Conservation (phyloP, 2,329 filamentous ascomycete genomes). For the Didymella glomerata region DNA sequence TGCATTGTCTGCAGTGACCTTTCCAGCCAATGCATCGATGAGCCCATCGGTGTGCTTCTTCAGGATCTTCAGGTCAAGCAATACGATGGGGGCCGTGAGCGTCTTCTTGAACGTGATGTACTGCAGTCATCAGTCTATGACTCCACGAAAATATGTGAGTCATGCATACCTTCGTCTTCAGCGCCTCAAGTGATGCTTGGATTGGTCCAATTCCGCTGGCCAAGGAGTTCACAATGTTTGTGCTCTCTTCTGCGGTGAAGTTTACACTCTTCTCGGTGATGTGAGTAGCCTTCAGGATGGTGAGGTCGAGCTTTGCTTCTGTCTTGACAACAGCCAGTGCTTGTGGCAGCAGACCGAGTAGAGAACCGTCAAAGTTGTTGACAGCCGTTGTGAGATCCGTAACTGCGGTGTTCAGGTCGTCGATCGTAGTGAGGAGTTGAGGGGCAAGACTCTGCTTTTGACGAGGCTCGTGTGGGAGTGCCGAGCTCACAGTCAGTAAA, state of each 20-base stretch:
- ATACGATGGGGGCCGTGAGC: conserved; percentile 29
- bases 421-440: conserved; percentile 27
- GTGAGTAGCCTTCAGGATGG: conserved; percentile 28
- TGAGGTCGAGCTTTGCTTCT: conserved; percentile 29
- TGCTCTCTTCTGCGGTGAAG: conserved; percentile 30
- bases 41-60: conserved; percentile 33
- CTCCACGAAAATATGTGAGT: background rate
- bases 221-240: conserved; percentile 24
- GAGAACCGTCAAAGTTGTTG: conserved; percentile 32
- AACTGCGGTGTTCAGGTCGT: conserved; percentile 27
- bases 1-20: conserved; percentile 27
- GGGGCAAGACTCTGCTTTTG: conserved; percentile 20
- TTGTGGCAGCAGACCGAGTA: conserved; percentile 32
- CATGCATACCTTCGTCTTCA: conserved; percentile 26
- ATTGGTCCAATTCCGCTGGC: conserved; percentile 29
- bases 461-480: conserved; percentile 11
- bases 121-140: conserved; percentile 19
- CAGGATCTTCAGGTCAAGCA: conserved; percentile 33
- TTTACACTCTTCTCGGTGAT: conserved; percentile 24
- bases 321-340: conserved; percentile 30
- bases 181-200: conserved; percentile 23
- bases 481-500: conserved; percentile 4
- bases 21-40: conserved; percentile 27
- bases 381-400: conserved; percentile 31
- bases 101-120: conserved; percentile 37